Percentiles rank a stretch among this genome's conserved stretches.
These are phyloP conservation scores for Favolaschia claudopus DNA, from an alignment of 768 basidiomycete genomes.

Conservation along the genomic window DNA sequence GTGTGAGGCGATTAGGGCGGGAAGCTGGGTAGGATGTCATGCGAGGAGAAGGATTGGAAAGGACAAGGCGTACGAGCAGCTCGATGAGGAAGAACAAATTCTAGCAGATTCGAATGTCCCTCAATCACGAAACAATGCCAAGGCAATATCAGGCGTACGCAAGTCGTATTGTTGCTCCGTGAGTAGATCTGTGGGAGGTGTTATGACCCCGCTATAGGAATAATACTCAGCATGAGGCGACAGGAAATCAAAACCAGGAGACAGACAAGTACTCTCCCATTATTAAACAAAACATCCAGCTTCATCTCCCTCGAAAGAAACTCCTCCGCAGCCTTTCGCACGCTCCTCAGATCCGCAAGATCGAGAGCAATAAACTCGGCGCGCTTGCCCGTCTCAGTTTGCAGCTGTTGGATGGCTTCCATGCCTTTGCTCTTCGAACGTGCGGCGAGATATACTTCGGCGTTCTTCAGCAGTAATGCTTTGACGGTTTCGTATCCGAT, in stretches of 20 bases:
- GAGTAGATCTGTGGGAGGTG: slow-evolving; percentile 35
- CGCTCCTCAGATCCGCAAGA: slow-evolving; percentile 43
- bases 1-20: slow-evolving; percentile 13
- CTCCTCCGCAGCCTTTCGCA: slow-evolving; percentile 48
- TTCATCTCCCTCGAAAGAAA: slow-evolving; percentile 33
- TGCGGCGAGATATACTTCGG: slow-evolving; percentile 39
- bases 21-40: not conserved
- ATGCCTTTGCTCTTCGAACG: slow-evolving; percentile 32
- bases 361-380: slow-evolving; percentile 50
- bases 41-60: not conserved
- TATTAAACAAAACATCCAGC: slow-evolving; percentile 31
- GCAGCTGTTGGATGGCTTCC: slow-evolving; percentile 35
- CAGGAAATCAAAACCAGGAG: too few relatives aligned
- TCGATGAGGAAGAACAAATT: slow-evolving; percentile 42
- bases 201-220: slow-evolving; percentile 49
- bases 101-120: not conserved
- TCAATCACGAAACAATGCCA: not conserved
- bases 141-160: slow-evolving; percentile 26
- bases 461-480: slow-evolving; percentile 35
- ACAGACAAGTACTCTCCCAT: slow-evolving; percentile 16
- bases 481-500: slow-evolving; percentile 34
- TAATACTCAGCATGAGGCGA: not conserved
- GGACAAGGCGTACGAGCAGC: slow-evolving; percentile 29
- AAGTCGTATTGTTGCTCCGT: slow-evolving; percentile 47
- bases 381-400: slow-evolving; percentile 15